These are phyloP conservation scores for Lachnellula cervina DNA, from an alignment of 2,329 filamentous ascomycete genomes.

Conservation along the genomic window DNA sequence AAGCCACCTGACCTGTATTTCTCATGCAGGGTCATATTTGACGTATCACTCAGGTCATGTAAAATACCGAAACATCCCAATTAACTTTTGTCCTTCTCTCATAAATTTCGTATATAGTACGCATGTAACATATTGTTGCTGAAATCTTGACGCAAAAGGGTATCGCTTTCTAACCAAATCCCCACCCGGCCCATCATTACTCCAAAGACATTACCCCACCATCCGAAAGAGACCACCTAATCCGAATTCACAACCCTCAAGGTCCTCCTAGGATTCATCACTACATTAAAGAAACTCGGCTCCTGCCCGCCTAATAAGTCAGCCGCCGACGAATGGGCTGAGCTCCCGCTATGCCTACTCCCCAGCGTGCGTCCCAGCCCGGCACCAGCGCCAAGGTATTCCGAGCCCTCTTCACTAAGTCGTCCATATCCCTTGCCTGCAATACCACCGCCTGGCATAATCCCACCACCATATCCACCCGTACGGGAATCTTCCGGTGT, in stretches of 20 bases:
- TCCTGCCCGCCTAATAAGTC: conserved; percentile 59
- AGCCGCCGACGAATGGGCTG: conserved; percentile 39
- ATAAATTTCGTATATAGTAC: not conserved
- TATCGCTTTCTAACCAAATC: conserved; percentile 2
- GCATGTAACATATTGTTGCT: not conserved
- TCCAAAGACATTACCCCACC: not conserved
- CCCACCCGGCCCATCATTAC: not conserved
- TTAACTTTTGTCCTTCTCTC: not conserved
- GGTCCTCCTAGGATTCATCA: conserved; percentile 63
- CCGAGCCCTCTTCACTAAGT: conserved; percentile 28
- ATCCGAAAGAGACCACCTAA: conserved; percentile 7
- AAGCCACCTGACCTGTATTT: too few species aligned
- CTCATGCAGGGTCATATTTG: too few species aligned
- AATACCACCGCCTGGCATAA: conserved; percentile 16
- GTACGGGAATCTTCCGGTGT: not conserved
- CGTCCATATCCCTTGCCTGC: conserved; percentile 10
- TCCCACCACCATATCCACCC: conserved; percentile 18
- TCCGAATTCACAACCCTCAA: conserved; percentile 60
- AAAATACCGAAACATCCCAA: too few species aligned
- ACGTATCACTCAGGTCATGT: too few species aligned
- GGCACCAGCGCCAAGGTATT: conserved; percentile 18
- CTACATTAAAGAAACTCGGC: conserved; percentile 66
- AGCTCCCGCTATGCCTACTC: conserved; percentile 35
- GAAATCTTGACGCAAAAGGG: not conserved
- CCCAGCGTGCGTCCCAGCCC: conserved; percentile 19